Evolutionary conservation across 345 rosid species (phyloP).

Genomic region (Eucalyptus urophylla): DNA sequence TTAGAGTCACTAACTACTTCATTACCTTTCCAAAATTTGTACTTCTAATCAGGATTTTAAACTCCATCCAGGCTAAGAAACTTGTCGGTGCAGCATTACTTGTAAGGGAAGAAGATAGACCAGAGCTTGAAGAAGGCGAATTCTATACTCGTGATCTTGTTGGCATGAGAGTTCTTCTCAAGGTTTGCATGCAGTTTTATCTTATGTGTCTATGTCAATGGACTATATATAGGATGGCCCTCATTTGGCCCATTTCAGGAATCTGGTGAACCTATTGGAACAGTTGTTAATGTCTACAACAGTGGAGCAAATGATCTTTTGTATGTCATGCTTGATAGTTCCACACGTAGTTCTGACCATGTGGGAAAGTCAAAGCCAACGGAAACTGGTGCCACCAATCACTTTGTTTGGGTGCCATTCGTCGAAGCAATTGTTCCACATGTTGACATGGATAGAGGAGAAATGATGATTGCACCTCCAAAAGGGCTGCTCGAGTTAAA

Average conservation of each 20-base stretch:
- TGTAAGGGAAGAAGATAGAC: conserved; percentile 69
- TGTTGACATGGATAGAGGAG: conserved; percentile 53
- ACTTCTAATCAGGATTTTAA: not conserved
- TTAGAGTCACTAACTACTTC: not conserved
- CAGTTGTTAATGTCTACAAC: conserved; percentile 61
- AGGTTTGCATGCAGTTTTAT: conserved; percentile 24
- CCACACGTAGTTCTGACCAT: conserved; percentile 12
- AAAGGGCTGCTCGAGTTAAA: conserved; percentile 85
- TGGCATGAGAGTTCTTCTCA: conserved; percentile 65
- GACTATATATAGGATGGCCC: not conserved
- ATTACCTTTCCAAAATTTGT: not conserved
- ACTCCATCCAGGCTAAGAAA: conserved; percentile 46
- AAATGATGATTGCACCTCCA: conserved; percentile 79
- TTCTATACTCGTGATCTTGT: conserved; percentile 78
- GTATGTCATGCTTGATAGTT: conserved; percentile 49
- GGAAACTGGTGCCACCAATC: conserved; percentile 20
- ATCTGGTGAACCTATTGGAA: conserved; percentile 66
- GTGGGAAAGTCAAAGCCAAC: conserved; percentile 16
- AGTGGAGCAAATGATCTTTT: conserved; percentile 80
- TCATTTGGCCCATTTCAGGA: conserved; percentile 27
- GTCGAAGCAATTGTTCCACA: conserved; percentile 83
- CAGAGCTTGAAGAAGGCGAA: conserved; percentile 67
- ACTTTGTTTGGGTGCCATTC: conserved; percentile 78
- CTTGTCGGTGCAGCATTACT: conserved; percentile 84
- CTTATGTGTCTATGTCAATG: not conserved